Percentiles rank a stretch among this genome's conserved stretches.
These are phyloP conservation scores for Crithidia expoeki DNA, from an alignment of 208 protist genomes.

Conservation along the genomic window DNA sequence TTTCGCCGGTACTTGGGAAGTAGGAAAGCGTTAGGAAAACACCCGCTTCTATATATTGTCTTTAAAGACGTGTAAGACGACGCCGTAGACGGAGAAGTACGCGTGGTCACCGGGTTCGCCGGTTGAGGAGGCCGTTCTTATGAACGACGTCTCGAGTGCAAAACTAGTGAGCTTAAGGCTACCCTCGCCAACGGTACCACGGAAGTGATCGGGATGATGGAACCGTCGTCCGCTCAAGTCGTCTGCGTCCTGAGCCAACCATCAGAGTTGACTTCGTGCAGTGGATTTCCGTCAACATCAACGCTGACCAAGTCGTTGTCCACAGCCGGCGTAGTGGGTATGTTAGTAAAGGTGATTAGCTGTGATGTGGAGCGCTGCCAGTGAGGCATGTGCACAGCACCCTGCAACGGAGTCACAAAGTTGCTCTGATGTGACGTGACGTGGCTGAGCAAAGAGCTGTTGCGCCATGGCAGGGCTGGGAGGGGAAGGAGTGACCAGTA, in stretches of 20 bases:
- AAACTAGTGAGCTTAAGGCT: slow-evolving; percentile 49
- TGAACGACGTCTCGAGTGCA: slow-evolving; percentile 50
- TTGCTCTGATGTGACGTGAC: slow-evolving; percentile 20
- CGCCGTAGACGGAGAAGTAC: slow-evolving; percentile 56
- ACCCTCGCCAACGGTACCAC: slow-evolving; percentile 23
- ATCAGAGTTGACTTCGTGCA: background rate
- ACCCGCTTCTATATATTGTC: slow-evolving; percentile 83
- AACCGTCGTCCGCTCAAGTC: slow-evolving; percentile 6
- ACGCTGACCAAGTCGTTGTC: background rate
- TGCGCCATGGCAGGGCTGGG: slow-evolving; percentile 6
- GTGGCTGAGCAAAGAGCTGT: slow-evolving; percentile 19
- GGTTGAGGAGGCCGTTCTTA: slow-evolving; percentile 28
- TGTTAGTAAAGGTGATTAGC: slow-evolving; percentile 12
- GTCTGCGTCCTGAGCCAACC: slow-evolving; percentile 3
- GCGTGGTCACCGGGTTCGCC: slow-evolving; percentile 2
- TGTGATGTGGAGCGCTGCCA: background rate
- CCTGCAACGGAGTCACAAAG: slow-evolving; percentile 11
- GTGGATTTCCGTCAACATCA: background rate
- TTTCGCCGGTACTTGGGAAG: slow-evolving; percentile 74
- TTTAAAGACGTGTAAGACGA: slow-evolving; percentile 89
- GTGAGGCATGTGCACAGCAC: slow-evolving; percentile 20
- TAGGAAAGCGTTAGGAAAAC: slow-evolving; percentile 86
- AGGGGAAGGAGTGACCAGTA: background rate
- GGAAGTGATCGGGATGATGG: slow-evolving; percentile 10
- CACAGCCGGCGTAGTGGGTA: slow-evolving; percentile 13